Evolutionary conservation across 2,329 filamentous ascomycete species (phyloP).

Genomic region (Seiridium cupressi): DNA sequence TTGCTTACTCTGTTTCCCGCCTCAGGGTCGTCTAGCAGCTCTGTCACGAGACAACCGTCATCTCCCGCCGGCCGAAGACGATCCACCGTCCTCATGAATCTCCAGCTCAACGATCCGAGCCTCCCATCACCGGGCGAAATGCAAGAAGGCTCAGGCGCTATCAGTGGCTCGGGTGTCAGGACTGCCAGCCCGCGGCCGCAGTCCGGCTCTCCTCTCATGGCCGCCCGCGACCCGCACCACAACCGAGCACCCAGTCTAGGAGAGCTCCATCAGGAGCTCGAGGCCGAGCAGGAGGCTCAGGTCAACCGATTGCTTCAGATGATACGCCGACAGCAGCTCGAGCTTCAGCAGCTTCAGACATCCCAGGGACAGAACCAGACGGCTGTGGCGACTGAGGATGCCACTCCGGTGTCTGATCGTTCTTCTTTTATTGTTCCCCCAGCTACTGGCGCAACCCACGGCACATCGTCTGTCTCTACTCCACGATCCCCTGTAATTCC

Average conservation of each 20-base stretch:
- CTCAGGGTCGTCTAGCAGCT: conserved; percentile 51
- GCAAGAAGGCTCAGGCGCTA: conserved; percentile 41
- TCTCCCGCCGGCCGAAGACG: conserved; percentile 57
- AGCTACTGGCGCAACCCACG: conserved; percentile 32
- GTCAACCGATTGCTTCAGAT: conserved; percentile 76
- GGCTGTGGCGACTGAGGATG: conserved; percentile 48
- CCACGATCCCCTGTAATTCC: conserved; percentile 50
- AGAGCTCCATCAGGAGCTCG: conserved; percentile 75
- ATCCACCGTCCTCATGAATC: conserved; percentile 69
- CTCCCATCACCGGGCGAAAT: conserved; percentile 70
- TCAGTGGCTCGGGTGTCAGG: conserved; percentile 20
- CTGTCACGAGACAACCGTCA: conserved; percentile 42
- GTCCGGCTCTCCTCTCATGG: conserved; percentile 44
- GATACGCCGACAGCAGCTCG: conserved; percentile 74
- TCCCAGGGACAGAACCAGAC: conserved; percentile 35
- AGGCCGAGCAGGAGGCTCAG: conserved; percentile 77
- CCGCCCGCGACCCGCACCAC: conserved; percentile 55
- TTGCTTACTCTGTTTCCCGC: background rate
- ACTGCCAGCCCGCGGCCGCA: conserved; percentile 44
- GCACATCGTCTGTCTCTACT: conserved; percentile 39
- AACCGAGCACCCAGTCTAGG: conserved; percentile 69
- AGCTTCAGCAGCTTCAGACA: conserved; percentile 61
- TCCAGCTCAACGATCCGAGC: conserved; percentile 70
- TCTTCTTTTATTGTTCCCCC: conserved; percentile 32
- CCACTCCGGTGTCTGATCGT: conserved; percentile 43